A percentile compares a stretch with the other conserved stretches of the same genome.
These are phyloP conservation scores for Russula vinacea DNA, from an alignment of 768 basidiomycete genomes.

Conservation along the genomic window DNA sequence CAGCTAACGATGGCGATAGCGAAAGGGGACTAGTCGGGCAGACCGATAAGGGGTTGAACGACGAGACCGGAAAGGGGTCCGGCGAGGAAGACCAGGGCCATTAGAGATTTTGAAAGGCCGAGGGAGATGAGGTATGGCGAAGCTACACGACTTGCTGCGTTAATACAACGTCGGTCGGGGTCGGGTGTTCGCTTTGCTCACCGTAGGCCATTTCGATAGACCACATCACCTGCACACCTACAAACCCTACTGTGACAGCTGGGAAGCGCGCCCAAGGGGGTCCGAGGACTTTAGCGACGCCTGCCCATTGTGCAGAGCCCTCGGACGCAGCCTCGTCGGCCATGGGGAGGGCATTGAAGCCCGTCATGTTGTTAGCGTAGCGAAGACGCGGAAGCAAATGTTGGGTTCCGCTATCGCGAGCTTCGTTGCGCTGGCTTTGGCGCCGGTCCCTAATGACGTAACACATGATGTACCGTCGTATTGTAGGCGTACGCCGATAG, in stretches of 20 bases:
- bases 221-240: constrained; percentile 90
- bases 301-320: constrained; percentile 44
- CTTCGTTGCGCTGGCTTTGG: background rate
- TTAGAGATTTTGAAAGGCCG: constrained; percentile 78
- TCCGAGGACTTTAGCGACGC: constrained; percentile 59
- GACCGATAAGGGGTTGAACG: constrained; percentile 87
- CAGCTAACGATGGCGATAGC: background rate
- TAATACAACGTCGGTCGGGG: background rate
- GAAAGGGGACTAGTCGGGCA: constrained; percentile 6
- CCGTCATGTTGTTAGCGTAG: constrained; percentile 44
- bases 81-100: constrained; percentile 90
- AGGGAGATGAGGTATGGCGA: constrained; percentile 88
- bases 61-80: constrained; percentile 88
- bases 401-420: background rate
- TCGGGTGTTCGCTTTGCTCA: constrained; percentile 19
- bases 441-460: constrained; percentile 11
- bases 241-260: constrained; percentile 68
- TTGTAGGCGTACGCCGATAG: no score
- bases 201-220: constrained; percentile 94
- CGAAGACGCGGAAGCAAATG: background rate
- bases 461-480: background rate
- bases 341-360: constrained; percentile 47
- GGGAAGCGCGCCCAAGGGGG: constrained; percentile 67
- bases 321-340: constrained; percentile 44
- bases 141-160: constrained; percentile 38